Evolutionary conservation across 1,284 basidiomycete species (phyloP), one percentile per base, ranked within the genome.

Genomic region (Ustilago bromivora): DNA sequence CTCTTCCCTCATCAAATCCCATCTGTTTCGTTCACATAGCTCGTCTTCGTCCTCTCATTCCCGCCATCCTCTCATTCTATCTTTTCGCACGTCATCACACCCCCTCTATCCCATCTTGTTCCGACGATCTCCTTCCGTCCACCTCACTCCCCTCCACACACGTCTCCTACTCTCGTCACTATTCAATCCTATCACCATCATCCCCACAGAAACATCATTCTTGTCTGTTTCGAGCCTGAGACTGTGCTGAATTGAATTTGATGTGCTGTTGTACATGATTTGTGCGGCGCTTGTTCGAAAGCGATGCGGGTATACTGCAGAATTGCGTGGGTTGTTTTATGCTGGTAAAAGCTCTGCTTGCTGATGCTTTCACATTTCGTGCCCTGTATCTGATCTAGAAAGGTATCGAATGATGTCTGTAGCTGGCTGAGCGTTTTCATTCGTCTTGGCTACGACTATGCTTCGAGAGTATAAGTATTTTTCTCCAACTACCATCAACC

Each of bases 391-490:
- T 28, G 23, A 28, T 28, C 23, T 28, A 28, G 23, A 28, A 28
- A 28, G 23, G 23, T 28, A 28, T 3, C 23, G 36, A 38, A 38
- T 38, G 10, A 17, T 43, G 40, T 15, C 19, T 46, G 17, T 19
- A 19, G 43, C n/a, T 46, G 43, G n/a, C 19, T 10, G 8, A 19
- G 17, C 17, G 31, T 51, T 15, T n/a, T 51, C 12, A 8, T 11
- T 32, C 11, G 32, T 51, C 12, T 41, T 15, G 15, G 13, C 28
- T 28, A 28, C 23, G 23, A 38, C 40, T 56, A 80, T 17, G 56
- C 69, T 57, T 84, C 82, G 12, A 84, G 65, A 2, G 81, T 82
- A 52, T 82, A 84, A 0, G 78, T 82, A 43, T 84, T 84, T 58
- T 84, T 84, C 47, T 84, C 82, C 43, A 84, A 76, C 82, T 84